Evolutionary conservation across 2,329 filamentous ascomycete genomes (phyloP).

Genomic region (Cryphonectria nitschkei): DNA sequence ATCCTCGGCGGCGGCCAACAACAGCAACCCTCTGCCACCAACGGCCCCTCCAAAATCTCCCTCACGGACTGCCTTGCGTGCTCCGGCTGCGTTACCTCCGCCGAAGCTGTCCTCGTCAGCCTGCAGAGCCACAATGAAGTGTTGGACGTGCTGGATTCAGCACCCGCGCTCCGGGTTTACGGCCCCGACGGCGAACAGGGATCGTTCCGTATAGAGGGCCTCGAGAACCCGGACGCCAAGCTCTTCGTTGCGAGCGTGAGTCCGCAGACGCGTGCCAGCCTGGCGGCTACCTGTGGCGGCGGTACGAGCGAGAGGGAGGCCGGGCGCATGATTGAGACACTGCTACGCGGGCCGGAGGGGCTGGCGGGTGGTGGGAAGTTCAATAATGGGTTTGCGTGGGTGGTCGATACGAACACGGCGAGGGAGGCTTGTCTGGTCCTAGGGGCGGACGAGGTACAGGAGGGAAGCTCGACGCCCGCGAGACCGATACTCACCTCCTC

Average conservation of each 20-base stretch:
- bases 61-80: constrained; percentile 97
- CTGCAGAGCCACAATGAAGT: constrained; percentile 94
- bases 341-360: constrained; percentile 73
- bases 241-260: constrained; percentile 92
- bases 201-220: constrained; percentile 48
- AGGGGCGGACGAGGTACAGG: constrained; percentile 71
- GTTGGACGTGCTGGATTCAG: constrained; percentile 75
- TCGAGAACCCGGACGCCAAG: constrained; percentile 65
- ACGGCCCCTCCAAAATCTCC: constrained; percentile 84
- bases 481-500: constrained; percentile 81
- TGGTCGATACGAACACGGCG: constrained; percentile 85
- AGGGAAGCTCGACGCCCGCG: constrained; percentile 37
- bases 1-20: constrained; percentile 90
- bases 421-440: constrained; percentile 83
- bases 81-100: constrained; percentile 95
- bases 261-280: constrained; percentile 85
- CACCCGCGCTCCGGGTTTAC: constrained; percentile 51
- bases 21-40: constrained; percentile 52
- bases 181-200: constrained; percentile 39
- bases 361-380: constrained; percentile 71
- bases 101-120: constrained; percentile 94
- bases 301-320: constrained; percentile 73
- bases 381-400: constrained; percentile 82
- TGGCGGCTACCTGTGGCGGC: constrained; percentile 81
- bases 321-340: constrained; percentile 79